Conservation (phyloP, 129 eudicot species). For the Pseudognaphalium luteoalbum region DNA sequence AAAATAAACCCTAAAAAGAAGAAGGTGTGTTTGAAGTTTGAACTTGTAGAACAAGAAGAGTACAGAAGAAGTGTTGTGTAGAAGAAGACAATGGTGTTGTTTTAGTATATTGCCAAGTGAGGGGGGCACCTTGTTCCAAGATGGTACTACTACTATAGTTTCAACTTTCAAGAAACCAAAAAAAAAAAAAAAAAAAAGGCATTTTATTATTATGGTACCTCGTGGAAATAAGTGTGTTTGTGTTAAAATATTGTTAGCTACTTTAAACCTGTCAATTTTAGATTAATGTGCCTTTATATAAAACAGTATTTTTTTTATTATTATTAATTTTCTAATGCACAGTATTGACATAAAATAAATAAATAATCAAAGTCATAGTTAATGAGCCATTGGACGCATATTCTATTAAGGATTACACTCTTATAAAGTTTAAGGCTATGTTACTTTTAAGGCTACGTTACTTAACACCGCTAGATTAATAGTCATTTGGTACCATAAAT, state of each 20-base stretch:
- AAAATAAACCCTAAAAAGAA: conserved; percentile 11
- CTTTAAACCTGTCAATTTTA: not conserved
- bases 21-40: conserved; percentile 24
- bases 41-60: conserved; percentile 27
- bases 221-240: conserved; percentile 34
- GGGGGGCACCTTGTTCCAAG: conserved; percentile 25
- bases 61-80: conserved; percentile 33
- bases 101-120: conserved; percentile 28
- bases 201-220: conserved; percentile 23
- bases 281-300: not conserved
- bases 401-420: too few relatives aligned
- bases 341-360: too few relatives aligned
- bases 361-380: too few relatives aligned
- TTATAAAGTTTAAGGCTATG: too few relatives aligned
- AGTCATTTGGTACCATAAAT: too few relatives aligned
- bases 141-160: conserved; percentile 10
- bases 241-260: conserved; percentile 2
- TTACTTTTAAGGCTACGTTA: too few relatives aligned
- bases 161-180: conserved; percentile 10
- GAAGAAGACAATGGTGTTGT: conserved; percentile 29
- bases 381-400: too few relatives aligned
- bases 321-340: too few relatives aligned
- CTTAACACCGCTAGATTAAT: too few relatives aligned
- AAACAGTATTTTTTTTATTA: too few relatives aligned
- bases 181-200: too few relatives aligned